Conservation (phyloP, 2,329 filamentous ascomycete species). For the Aureobasidium zeae region DNA sequence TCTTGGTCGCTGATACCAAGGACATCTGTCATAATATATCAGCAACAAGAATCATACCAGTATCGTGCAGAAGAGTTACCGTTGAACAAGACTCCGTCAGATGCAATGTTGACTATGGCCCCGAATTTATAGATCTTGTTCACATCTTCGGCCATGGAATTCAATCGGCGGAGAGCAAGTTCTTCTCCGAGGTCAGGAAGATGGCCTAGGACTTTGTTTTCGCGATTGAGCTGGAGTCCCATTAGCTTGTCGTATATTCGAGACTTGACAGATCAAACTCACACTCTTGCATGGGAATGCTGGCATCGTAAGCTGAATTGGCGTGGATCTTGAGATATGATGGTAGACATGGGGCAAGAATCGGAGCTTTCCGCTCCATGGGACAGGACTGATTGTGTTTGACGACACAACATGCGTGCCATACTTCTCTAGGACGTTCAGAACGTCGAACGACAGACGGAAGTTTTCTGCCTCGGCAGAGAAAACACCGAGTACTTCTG, state of each 20-base stretch:
- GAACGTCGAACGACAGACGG: not conserved
- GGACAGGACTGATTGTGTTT: no score
- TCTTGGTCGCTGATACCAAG: not conserved
- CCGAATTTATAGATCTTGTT: not conserved
- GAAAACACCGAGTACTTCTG: not conserved
- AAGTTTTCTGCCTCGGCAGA: no score
- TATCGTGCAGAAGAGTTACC: no score
- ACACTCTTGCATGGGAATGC: not conserved
- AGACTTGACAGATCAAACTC: not conserved
- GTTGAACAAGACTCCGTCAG: not conserved
- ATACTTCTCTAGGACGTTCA: not conserved
- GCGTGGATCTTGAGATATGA: not conserved
- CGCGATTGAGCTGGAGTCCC: not conserved
- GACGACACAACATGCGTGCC: no score
- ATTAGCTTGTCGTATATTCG: not conserved
- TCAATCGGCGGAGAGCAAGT: not conserved
- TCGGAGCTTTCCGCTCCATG: not conserved
- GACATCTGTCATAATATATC: not conserved
- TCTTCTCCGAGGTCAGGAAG: not conserved
- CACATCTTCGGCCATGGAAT: not conserved
- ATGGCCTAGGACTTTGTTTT: not conserved
- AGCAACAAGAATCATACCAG: not conserved
- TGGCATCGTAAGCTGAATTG: not conserved
- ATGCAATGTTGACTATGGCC: no score
- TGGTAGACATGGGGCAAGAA: not conserved